phyloP scores from a whole-genome alignment of 2,329 filamentous ascomycete genomes.

The Paecilomyces variotii region DNA sequence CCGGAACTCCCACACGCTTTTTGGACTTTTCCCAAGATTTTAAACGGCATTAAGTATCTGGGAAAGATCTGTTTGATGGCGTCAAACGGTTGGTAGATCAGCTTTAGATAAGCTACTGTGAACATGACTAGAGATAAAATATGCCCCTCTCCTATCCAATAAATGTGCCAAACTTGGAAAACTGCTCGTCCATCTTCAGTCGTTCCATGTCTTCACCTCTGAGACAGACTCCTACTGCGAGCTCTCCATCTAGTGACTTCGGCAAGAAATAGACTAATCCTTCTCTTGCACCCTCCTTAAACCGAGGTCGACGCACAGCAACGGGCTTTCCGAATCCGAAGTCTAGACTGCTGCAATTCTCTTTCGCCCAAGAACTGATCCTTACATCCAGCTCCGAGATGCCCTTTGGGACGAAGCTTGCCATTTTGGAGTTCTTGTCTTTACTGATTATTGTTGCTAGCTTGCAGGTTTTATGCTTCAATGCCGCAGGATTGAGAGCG shows the following conservation, averaged over 20 bases:
- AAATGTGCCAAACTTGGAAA: conserved; percentile 30
- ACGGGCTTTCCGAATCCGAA: conserved; percentile 44
- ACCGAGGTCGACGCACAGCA: conserved; percentile 42
- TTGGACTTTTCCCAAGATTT: too few species aligned
- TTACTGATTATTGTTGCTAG: conserved; percentile 33
- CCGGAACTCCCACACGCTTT: too few species aligned
- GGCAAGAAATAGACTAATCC: conserved; percentile 46
- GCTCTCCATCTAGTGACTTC: conserved; percentile 33
- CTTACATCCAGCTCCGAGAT: conserved; percentile 39
- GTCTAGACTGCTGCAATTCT: conserved; percentile 39
- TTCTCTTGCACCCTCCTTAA: conserved; percentile 33
- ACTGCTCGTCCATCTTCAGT: conserved; percentile 38
- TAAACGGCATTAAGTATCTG: too few species aligned
- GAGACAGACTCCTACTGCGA: conserved; percentile 40
- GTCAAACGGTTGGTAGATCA: too few species aligned
- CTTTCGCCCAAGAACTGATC: conserved; percentile 49
- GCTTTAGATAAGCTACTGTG: too few species aligned
- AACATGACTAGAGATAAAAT: too few species aligned
- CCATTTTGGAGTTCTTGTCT: conserved; percentile 25
- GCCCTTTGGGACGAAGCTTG: conserved; percentile 17
- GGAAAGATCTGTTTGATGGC: too few species aligned
- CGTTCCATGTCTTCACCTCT: conserved; percentile 41
- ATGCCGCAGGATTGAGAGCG: conserved; percentile 28
- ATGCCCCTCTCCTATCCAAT: conserved; percentile 17
- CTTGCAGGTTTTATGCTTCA: conserved; percentile 29